phyloP scores from a whole-genome alignment of 176 grass and related monocot species.

The Triticum aestivum region DNA sequence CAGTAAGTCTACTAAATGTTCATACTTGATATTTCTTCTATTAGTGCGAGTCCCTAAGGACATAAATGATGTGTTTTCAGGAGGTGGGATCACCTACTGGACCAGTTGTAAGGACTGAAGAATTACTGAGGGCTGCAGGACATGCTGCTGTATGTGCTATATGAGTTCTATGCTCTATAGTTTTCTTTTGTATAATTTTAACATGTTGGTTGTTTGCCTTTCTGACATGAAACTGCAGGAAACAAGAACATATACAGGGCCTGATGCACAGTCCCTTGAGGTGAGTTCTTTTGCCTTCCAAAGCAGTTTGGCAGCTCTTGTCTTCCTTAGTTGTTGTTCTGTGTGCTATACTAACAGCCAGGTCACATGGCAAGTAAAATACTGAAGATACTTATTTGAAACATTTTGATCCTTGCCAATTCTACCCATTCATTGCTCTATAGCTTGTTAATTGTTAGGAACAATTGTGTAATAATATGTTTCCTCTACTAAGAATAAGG shows the following conservation, averaged over 20 bases:
- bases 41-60: not conserved
- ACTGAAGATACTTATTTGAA: not conserved
- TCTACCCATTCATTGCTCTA: slow-evolving; percentile 20
- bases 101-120: slow-evolving; percentile 27
- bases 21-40: not conserved
- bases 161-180: not conserved
- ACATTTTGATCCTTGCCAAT: not conserved
- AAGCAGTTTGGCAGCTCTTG: slow-evolving; percentile 3
- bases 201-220: slow-evolving; percentile 12
- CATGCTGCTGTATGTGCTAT: slow-evolving; percentile 38
- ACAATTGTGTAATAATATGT: not conserved
- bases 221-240: slow-evolving; percentile 35
- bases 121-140: slow-evolving; percentile 14
- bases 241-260: slow-evolving; percentile 37
- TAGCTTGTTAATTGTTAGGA: not conserved
- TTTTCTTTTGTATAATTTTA: slow-evolving; percentile 4
- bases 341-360: not conserved
- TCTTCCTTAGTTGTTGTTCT: slow-evolving; percentile 4
- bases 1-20: slow-evolving; percentile 10
- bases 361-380: not conserved
- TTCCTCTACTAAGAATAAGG: not conserved
- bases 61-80: slow-evolving; percentile 33
- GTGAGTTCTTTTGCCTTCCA: slow-evolving; percentile 28
- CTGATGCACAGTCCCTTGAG: slow-evolving; percentile 43
- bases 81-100: slow-evolving; percentile 34